phyloP scores from a whole-genome alignment of 1,139 yeast genomes.

The Blastobotrys illinoisensis region DNA sequence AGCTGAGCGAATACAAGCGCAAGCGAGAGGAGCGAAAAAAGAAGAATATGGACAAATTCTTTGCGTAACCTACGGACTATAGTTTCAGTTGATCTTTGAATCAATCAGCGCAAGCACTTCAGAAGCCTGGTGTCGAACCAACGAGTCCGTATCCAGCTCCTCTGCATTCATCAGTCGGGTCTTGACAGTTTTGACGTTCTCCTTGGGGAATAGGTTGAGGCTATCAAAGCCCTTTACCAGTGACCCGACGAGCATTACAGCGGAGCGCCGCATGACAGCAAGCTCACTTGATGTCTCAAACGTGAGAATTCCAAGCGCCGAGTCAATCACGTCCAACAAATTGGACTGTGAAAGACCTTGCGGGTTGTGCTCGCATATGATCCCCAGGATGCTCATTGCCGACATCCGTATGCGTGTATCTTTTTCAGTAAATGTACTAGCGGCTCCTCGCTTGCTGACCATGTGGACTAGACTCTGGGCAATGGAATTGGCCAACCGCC shows the following conservation, averaged over 20 bases:
- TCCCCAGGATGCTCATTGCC: constrained; percentile 73
- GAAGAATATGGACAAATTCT: constrained; percentile 11
- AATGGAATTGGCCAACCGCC: constrained; percentile 35
- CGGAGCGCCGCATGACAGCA: constrained; percentile 61
- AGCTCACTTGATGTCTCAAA: constrained; percentile 40
- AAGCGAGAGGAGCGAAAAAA: constrained; percentile 24
- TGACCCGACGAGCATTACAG: constrained; percentile 65
- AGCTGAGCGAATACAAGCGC: constrained; percentile 21
- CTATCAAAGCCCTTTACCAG: constrained; percentile 41
- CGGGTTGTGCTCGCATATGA: constrained; percentile 54
- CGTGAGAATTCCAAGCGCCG: constrained; percentile 68
- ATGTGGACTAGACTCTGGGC: constrained; percentile 37
- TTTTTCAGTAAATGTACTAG: not conserved
- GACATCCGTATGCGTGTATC: constrained; percentile 76
- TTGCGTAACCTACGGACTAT: not conserved
- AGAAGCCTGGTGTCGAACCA: constrained; percentile 26
- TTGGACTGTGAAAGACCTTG: constrained; percentile 41
- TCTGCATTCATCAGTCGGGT: constrained; percentile 19
- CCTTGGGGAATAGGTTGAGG: constrained; percentile 17
- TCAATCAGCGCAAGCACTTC: constrained; percentile 10
- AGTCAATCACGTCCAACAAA: constrained; percentile 59
- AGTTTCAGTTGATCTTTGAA: not conserved
- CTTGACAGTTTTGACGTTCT: constrained; percentile 16
- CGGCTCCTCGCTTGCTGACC: constrained; percentile 28
- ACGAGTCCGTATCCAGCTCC: constrained; percentile 25